Conservation (phyloP, 2,329 filamentous ascomycete genomes). For the Biscogniauxia marginata region DNA sequence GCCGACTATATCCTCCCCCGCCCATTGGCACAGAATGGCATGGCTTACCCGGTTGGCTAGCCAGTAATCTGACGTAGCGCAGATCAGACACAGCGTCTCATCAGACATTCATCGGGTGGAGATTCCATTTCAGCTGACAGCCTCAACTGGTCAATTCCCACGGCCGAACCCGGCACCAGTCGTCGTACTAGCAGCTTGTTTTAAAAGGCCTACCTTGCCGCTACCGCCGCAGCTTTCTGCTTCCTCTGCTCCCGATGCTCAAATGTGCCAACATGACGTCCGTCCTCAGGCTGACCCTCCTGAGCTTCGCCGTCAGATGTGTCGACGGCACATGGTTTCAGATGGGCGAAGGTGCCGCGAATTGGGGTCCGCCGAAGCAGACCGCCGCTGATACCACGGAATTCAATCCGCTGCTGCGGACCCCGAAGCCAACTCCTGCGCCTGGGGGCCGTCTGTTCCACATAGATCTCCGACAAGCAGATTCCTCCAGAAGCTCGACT, state of each 20-base stretch:
- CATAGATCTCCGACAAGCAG: conserved; percentile 26
- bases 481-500: conserved; percentile 16
- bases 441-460: conserved; percentile 22
- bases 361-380: conserved; percentile 29
- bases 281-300: conserved; percentile 29
- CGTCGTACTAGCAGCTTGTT: conserved; percentile 1
- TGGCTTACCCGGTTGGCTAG: conserved; percentile 19
- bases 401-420: conserved; percentile 25
- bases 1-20: conserved; percentile 9
- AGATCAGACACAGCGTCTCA: conserved; percentile 22
- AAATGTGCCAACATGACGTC: conserved; percentile 28
- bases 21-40: conserved; percentile 15
- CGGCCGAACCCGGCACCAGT: conserved; percentile 19
- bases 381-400: conserved; percentile 15
- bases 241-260: conserved; percentile 19
- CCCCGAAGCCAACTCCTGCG: conserved; percentile 30
- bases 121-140: conserved; percentile 25
- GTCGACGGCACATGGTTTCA: conserved; percentile 26
- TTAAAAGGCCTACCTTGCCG: background rate
- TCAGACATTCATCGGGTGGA: conserved; percentile 19
- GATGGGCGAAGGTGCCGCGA: conserved; percentile 17
- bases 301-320: conserved; percentile 27
- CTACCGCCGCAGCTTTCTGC: conserved; percentile 3
- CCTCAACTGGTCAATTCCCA: conserved; percentile 22
- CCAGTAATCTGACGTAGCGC: conserved; percentile 1